Evolutionary conservation across 148 eudicot genomes (phyloP).

Genomic region (Polygonum maritimum): DNA sequence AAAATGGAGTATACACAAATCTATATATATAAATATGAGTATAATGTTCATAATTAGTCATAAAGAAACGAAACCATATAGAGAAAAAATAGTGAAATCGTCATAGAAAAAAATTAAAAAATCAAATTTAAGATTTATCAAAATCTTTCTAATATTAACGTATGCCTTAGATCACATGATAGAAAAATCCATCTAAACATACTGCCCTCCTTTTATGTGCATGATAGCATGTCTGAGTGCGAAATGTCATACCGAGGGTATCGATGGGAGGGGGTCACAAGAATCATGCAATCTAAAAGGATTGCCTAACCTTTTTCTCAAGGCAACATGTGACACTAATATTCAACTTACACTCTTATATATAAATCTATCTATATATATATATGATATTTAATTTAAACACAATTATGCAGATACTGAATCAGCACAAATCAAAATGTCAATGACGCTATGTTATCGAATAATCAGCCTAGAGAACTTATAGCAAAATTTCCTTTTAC

Average conservation of each 20-base stretch:
- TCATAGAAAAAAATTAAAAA: no score
- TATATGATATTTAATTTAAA: background rate
- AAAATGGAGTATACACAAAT: no score
- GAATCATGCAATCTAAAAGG: background rate
- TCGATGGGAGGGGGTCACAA: conserved; percentile 1
- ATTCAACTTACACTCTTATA: background rate
- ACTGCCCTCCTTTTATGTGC: background rate
- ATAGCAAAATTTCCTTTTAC: background rate
- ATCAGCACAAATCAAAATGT: background rate
- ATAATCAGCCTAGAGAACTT: background rate
- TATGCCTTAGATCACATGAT: no score
- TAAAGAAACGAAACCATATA: no score
- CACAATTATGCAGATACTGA: background rate
- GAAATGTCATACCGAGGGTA: background rate
- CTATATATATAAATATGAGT: no score
- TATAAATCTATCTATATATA: background rate
- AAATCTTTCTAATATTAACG: no score
- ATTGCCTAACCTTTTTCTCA: background rate
- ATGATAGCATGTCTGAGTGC: background rate
- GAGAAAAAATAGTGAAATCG: no score
- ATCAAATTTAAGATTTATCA: no score
- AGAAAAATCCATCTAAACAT: no score
- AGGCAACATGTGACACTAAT: conserved; percentile 3
- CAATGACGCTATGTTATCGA: background rate
- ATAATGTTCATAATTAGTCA: no score